Base-by-base conservation (phyloP, 108 stramenopile genomes). In the Nitzschia sp. region DNA sequence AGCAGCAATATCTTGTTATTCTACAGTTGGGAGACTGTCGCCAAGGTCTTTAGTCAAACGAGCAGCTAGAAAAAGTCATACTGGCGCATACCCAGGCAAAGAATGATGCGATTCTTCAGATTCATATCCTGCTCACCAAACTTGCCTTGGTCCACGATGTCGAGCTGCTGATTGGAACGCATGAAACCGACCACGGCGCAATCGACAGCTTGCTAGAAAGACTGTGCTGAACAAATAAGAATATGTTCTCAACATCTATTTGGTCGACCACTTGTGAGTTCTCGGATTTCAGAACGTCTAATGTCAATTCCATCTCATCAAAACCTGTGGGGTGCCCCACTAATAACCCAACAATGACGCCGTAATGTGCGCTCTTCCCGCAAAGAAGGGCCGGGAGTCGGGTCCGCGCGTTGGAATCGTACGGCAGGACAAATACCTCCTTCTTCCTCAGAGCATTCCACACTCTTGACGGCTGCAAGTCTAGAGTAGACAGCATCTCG, bases 401-500 rank as follows among this genome's bases (percentile, higher is more conserved):
- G 9, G 78, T 73, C 28, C 67, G n/a, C 3, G 72, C 57, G 25
- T 68, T 62, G 1, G 78, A 79, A 51, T 79, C 78, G 46, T 79
- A 79, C n/a, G 78, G 67, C 24, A 79, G 56, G 23, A 79, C 61
- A n/a, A 54, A 57, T 3, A 79, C 45, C 1, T 62, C 72, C 36
- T 55, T 56, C 2, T 48, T n/a, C 21, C 53, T 21, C 26, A 76
- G 28, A 1, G 57, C 55, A 4, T 17, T 26, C 1, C 38, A 48
- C 15, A 76, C 30, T 27, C 54, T 33, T 45, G 53, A 17, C 19
- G 48, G 28, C 33, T 26, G 46, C 0, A 60, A 32, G 9, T 9
- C 3, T 25, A n/a, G 2, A 8, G 35, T 51, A 25, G 53, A 42
- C 17, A 19, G 6, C 31, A 77, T 35, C 21, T 67, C 65, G 19